Conservation (phyloP, 106 monocot species). For the Ottelia alismoides region DNA sequence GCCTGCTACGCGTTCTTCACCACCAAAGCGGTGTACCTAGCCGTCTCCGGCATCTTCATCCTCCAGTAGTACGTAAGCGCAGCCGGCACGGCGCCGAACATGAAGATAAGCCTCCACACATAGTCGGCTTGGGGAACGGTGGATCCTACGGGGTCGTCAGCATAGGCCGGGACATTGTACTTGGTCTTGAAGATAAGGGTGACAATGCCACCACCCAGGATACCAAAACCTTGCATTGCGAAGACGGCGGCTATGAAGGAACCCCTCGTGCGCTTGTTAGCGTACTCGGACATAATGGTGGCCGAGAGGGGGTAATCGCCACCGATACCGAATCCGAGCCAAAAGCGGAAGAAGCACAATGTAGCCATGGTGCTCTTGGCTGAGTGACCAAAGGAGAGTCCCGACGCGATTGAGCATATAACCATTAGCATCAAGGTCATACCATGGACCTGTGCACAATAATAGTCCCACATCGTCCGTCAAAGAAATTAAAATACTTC, state of each 20-base stretch:
- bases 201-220: slow-evolving; percentile 28
- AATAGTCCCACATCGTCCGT: background rate
- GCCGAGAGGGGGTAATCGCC: slow-evolving; percentile 52
- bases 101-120: slow-evolving; percentile 11
- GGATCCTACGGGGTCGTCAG: background rate
- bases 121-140: slow-evolving; percentile 6
- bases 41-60: slow-evolving; percentile 17
- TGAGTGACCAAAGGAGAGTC: slow-evolving; percentile 8
- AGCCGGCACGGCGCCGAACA: slow-evolving; percentile 13
- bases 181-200: slow-evolving; percentile 11
- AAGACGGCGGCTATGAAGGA: slow-evolving; percentile 51
- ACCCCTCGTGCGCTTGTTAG: slow-evolving; percentile 38
- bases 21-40: slow-evolving; percentile 8
- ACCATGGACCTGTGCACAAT: background rate
- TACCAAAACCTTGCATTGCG: slow-evolving; percentile 57
- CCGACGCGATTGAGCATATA: slow-evolving; percentile 5
- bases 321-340: slow-evolving; percentile 60
- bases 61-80: slow-evolving; percentile 13
- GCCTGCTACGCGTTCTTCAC: slow-evolving; percentile 14
- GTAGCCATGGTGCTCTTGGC: slow-evolving; percentile 23
- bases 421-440: slow-evolving; percentile 15
- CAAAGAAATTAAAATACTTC: no score
- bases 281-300: slow-evolving; percentile 61
- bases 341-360: slow-evolving; percentile 56
- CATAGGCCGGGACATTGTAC: slow-evolving; percentile 1